phyloP scores from a whole-genome alignment of 306 rosid genomes.

The Cicer cuneatum region DNA sequence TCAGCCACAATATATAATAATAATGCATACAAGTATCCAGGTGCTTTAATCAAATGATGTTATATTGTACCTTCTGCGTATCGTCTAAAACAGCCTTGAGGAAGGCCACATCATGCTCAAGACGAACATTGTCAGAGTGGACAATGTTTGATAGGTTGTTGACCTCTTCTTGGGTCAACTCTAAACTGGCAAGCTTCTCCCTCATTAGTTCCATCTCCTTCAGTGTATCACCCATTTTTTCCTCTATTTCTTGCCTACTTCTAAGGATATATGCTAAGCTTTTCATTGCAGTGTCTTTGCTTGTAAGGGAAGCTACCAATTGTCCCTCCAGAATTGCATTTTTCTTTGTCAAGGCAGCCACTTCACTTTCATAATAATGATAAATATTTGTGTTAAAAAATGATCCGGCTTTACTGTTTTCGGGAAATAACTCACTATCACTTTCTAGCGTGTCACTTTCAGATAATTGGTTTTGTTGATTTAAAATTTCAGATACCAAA shows the following conservation, averaged over 20 bases:
- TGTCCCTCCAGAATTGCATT: conserved; percentile 88
- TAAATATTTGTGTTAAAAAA: conserved; percentile 62
- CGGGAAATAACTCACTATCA: conserved; percentile 54
- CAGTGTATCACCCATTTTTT: conserved; percentile 58
- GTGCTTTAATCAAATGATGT: background rate
- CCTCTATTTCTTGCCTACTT: conserved; percentile 82
- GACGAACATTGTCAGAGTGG: conserved; percentile 91
- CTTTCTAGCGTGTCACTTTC: conserved; percentile 58
- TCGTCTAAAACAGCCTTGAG: conserved; percentile 96
- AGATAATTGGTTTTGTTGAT: conserved; percentile 60
- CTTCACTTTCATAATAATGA: conserved; percentile 75
- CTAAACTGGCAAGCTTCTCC: conserved; percentile 79
- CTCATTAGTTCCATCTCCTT: conserved; percentile 76
- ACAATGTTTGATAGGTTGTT: conserved; percentile 83
- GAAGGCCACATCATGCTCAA: conserved; percentile 95
- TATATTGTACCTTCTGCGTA: conserved; percentile 76
- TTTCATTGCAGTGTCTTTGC: conserved; percentile 80
- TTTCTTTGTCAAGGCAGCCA: conserved; percentile 73
- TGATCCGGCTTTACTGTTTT: conserved; percentile 65
- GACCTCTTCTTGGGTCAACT: conserved; percentile 86
- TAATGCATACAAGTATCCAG: background rate
- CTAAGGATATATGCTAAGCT: conserved; percentile 68
- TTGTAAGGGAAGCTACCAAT: conserved; percentile 68
- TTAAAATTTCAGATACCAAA: conserved; percentile 58
- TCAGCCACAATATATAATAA: conserved; percentile 8